A percentile compares a stretch with the other conserved stretches of the same genome.
Conservation (phyloP, 352 stramenopile genomes). For the Pythium utonaiense region DNA sequence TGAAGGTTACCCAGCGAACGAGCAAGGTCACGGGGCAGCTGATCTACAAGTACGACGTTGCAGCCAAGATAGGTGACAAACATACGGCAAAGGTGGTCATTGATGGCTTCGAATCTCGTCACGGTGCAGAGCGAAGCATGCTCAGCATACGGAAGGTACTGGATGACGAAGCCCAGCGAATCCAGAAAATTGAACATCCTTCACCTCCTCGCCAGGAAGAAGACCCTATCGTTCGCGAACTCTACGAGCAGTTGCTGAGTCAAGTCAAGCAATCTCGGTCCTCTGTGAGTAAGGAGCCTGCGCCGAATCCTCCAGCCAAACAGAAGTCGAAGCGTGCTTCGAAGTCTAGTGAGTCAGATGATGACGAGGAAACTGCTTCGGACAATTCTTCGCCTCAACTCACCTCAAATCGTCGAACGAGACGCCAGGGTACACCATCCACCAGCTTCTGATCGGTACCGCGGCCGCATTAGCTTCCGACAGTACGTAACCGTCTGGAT, state of each 20-base stretch:
- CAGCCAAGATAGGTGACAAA: constrained; percentile 8
- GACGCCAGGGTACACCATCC: neutral
- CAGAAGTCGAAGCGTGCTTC: neutral
- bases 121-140: constrained; percentile 5
- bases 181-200: constrained; percentile 10
- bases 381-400: neutral
- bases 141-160: constrained; percentile 5
- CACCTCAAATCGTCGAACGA: neutral
- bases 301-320: neutral
- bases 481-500: neutral
- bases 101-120: constrained; percentile 19
- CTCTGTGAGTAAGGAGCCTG: neutral
- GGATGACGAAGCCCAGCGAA: neutral
- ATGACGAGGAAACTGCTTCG: neutral
- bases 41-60: constrained; percentile 20
- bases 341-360: neutral
- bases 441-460: neutral
- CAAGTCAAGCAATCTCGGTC: constrained; percentile 16
- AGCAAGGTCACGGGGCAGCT: constrained; percentile 17
- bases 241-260: constrained; percentile 13
- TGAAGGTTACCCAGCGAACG: constrained; percentile 10
- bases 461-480: neutral
- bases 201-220: constrained; percentile 3
- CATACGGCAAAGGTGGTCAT: constrained; percentile 12
- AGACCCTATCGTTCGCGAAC: constrained; percentile 19